Base-by-base conservation (phyloP, 2,329 filamentous ascomycete species). In the Colletotrichum sp. region DNA sequence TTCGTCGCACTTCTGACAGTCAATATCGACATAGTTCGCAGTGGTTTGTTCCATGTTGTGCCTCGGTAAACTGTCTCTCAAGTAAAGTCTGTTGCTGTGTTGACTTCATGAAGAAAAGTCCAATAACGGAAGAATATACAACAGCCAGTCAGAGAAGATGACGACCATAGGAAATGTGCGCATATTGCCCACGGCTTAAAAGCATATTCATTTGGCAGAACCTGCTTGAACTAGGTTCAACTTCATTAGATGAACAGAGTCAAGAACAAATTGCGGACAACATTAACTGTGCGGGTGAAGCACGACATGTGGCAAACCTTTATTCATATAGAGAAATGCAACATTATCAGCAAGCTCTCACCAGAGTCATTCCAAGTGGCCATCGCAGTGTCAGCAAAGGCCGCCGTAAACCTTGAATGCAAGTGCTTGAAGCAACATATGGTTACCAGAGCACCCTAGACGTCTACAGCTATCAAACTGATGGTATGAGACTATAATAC, bases 151-250 rank as follows among this genome's bases (percentile, higher is more conserved):
- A 48, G 9, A 1, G 18, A 48, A 0, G 38, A n/a, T n/a, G 18
- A 48, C 9, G 38, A 48, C 18, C 0, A 48, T n/a, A 0, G 18
- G 0, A 43, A 0, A 43, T 12, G 38, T 43, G 1, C 0, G 2
- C 9, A 1, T 1, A 1, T 12, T n/a, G 18, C 18, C 38, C 38
- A 2, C 1, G 18, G 9, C 9, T 43, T 43, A 18, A 12, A 12
- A 2, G 18, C 9, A n/a, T 2, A n/a, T 43, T n/a, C 1, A 43
- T 12, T 1, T 43, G 5, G 18, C 18, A 43, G 38, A 43, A 1
- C 2, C 38, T 2, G 3, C 5, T 43, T 43, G 9, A 6, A n/a
- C 38, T 43, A n/a, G 38, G 18, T 43, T n/a, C 38, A 1, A 1
- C 38, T 43, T 6, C 3, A 10, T 43, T 43, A 2, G 0, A 6